Evolutionary conservation across 2,329 filamentous ascomycete species (phyloP).

Genomic region (Cladosporium sphaerospermum): DNA sequence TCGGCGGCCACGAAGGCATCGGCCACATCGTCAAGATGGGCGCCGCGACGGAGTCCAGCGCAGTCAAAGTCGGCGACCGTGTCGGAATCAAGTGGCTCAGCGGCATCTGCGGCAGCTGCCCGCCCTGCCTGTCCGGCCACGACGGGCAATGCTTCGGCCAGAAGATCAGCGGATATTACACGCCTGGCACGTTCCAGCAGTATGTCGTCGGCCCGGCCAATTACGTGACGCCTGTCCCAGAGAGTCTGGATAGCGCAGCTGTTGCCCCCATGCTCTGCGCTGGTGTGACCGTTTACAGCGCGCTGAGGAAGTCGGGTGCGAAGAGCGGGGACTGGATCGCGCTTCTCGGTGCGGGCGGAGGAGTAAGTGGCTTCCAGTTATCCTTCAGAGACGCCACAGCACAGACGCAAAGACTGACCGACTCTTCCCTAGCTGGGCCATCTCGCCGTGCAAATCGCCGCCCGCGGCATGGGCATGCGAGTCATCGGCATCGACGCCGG

Average conservation of each 20-base stretch:
- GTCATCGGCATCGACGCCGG: slow-evolving; percentile 61
- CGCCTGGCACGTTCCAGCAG: slow-evolving; percentile 67
- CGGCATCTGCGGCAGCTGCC: slow-evolving; percentile 49
- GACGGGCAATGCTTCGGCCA: slow-evolving; percentile 52
- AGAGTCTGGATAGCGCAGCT: slow-evolving; percentile 50
- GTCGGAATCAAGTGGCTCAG: slow-evolving; percentile 67
- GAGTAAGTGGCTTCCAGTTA: too few relatives aligned
- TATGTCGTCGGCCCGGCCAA: slow-evolving; percentile 56
- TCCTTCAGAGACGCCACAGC: background rate
- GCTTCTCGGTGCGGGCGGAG: slow-evolving; percentile 36
- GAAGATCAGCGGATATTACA: slow-evolving; percentile 60
- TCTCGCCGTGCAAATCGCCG: slow-evolving; percentile 55
- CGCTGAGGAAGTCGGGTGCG: slow-evolving; percentile 55
- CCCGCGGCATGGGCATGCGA: slow-evolving; percentile 55
- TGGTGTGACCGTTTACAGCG: slow-evolving; percentile 61
- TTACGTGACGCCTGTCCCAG: slow-evolving; percentile 66
- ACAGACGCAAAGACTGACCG: background rate
- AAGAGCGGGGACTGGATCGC: slow-evolving; percentile 56
- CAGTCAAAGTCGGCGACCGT: slow-evolving; percentile 59
- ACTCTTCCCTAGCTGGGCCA: slow-evolving; percentile 45
- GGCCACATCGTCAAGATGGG: slow-evolving; percentile 60
- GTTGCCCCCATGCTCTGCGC: slow-evolving; percentile 61
- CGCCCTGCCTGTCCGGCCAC: slow-evolving; percentile 48
- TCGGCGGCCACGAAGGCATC: slow-evolving; percentile 65
- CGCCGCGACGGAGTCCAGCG: slow-evolving; percentile 49